Evolutionary conservation across 2,329 filamentous ascomycete species (phyloP), one percentile per base, ranked within the genome.

Genomic region (Aspergillus oerlinghausenensis): DNA sequence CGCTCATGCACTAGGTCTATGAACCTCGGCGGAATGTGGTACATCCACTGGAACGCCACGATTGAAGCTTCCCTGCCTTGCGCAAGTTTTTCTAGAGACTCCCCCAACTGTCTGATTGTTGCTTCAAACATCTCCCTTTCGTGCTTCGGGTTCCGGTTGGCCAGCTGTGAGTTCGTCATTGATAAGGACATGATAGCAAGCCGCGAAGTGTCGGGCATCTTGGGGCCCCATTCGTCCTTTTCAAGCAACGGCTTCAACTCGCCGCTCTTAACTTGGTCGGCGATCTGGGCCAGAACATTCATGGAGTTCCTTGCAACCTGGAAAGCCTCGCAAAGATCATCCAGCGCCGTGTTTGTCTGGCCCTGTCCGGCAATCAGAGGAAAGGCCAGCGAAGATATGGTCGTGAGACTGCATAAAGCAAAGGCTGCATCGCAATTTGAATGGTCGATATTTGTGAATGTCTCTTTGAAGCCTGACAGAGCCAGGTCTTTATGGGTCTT

Each of bases 11-110:
- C 59, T 19, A 77, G 65, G 40, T 77, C 29, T 84, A 78, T 55
- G 84, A 84, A 63, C 85, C 81, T 67, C 81, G 88, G 21, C 78
- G 82, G 55, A 80, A 82, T 11, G 79, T 85, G 86, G 17, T 85
- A 84, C 1, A 87, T 84, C 71, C 77, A 79, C 17, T 65, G 88
- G 85, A 55, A 85, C 77, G 70, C 61, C 52, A 68, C 65, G 6
- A 67, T 60, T 53, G 64, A 64, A 8, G 65, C 65, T 47, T 71
- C 69, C n/a, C 66, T 61, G 4, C 69, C 68, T 25, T 60, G 61
- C 47, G 68, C 64, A n/a, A 73, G 60, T 50, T 64, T 63, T 26
- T 69, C 66, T 10, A 73, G 58, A 2, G 63, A 65, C 21, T 53
- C 50, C 11, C 65, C 61, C 35, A 73, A 55, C 32, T 71, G 61